Base-by-base conservation (phyloP, 1,139 yeast genomes). In the Blastobotrys elegans region DNA sequence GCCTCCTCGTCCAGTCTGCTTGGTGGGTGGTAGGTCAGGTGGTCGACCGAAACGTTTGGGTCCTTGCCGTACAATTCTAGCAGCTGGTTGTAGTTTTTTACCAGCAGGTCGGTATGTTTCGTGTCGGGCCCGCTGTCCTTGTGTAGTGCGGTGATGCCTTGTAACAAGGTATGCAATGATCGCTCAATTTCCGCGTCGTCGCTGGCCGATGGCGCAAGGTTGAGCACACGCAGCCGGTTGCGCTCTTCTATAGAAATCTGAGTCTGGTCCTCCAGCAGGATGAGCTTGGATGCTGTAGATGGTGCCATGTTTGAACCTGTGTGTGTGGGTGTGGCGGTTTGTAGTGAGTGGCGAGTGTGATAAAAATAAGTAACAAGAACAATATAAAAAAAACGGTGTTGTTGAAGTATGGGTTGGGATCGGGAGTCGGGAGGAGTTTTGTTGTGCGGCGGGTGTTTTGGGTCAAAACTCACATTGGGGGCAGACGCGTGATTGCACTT, bases 181-280 rank as follows among this genome's bases (percentile, higher is more conserved):
- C 67, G 68, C 29, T 72, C 68, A 35, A 82, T 60, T 50, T 80
- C 86, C 47, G 68, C 69, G 54, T 77, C 79, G 51, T 79, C 86
- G 43, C 74, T 71, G 6, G 70, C 62, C 1, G 82, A 73, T 2
- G 83, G 82, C 20, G 73, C 70, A 31, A 79, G 67, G 38, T 71
- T 69, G 31, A 79, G 68, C 18, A 63, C 58, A 17, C 66, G 58
- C 50, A 80, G 68, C 26, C 80, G 68, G 42, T 68, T 65, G 37
- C 83, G 67, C 59, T 80, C 86, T 31, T 77, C 81, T 8, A 77
- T 61, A 14, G 67, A 62, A 10, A 70, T 68, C 42, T 64, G 70
- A 3, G 76, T 62, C 59, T 73, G 77, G 48, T 70, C 74, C 11
- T 59, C 58, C 43, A 68, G 52, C 14, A 64, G 50, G 22, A 53